These are phyloP conservation scores for Penicillium crystallinum DNA, from an alignment of 495 filamentous ascomycete species.

Conservation along the genomic window DNA sequence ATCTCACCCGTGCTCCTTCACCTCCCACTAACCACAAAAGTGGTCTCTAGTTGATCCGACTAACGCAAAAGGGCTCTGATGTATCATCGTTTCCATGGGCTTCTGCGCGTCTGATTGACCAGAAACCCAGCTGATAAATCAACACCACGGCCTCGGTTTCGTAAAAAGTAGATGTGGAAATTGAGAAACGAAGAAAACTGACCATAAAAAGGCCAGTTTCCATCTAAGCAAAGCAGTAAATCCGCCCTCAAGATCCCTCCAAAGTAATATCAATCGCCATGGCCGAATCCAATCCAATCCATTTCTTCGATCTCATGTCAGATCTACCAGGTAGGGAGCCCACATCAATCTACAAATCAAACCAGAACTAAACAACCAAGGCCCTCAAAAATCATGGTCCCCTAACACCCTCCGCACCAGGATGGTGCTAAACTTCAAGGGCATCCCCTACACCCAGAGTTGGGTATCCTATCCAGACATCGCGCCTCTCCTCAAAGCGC, in stretches of 20 bases:
- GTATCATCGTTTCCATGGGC: too few relatives aligned
- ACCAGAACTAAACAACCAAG: constrained; percentile 17
- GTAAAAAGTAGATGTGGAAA: too few relatives aligned
- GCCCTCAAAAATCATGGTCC: constrained; percentile 35
- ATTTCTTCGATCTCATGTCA: constrained; percentile 38
- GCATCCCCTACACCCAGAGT: constrained; percentile 37
- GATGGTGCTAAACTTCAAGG: constrained; percentile 38
- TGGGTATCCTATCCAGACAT: constrained; percentile 42
- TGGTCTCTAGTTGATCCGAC: too few relatives aligned
- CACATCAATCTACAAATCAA: not conserved
- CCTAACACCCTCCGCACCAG: constrained; percentile 37
- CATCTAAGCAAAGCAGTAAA: too few relatives aligned
- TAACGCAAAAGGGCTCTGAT: too few relatives aligned
- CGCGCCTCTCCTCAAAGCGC: constrained; percentile 23
- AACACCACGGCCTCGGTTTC: too few relatives aligned
- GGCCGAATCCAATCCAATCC: constrained; percentile 26
- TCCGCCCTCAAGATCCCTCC: too few relatives aligned
- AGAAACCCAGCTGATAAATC: too few relatives aligned
- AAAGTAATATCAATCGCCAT: constrained; percentile 12
- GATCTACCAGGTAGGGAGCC: constrained; percentile 26
- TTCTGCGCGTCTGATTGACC: too few relatives aligned
- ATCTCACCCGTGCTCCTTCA: not conserved
- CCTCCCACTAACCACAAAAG: not conserved
- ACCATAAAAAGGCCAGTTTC: too few relatives aligned
- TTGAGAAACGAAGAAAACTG: too few relatives aligned